phyloP scores from a whole-genome alignment of 345 rosid species.

The Eucalyptus curtisii region DNA sequence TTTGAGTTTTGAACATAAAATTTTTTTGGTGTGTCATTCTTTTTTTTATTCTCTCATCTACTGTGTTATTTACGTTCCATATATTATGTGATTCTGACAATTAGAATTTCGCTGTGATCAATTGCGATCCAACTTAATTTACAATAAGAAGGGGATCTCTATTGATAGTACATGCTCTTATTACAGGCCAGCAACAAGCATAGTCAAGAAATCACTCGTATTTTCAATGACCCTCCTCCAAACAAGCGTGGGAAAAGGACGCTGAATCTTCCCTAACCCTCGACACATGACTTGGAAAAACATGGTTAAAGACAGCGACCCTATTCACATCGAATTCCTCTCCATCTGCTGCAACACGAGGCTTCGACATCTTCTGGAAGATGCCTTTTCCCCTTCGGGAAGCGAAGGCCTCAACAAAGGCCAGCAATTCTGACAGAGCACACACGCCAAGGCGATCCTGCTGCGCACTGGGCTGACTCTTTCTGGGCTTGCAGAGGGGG shows the following conservation, averaged over 20 bases:
- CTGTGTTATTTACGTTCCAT: rapidly evolving
- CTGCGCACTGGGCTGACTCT: background rate
- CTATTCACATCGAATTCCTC: background rate
- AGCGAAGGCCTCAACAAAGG: background rate
- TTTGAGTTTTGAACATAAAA: rapidly evolving
- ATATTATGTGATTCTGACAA: rapidly evolving
- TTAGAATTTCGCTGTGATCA: rapidly evolving
- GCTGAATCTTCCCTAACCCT: background rate
- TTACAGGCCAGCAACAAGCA: background rate
- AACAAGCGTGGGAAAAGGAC: background rate
- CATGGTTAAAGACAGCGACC: background rate
- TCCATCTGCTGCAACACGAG: background rate
- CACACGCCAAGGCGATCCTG: background rate
- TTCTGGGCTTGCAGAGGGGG: background rate
- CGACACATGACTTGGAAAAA: background rate
- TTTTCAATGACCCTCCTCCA: background rate
- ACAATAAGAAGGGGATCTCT: background rate
- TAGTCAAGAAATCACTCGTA: background rate
- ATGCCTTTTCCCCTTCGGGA: background rate
- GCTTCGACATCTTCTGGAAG: background rate
- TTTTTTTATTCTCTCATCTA: rapidly evolving
- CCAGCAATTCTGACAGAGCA: background rate
- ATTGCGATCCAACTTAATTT: no score
- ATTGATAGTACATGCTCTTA: rapidly evolving
- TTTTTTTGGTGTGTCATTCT: rapidly evolving